Evolutionary conservation across 2,329 filamentous ascomycete species (phyloP), one percentile per base, ranked within the genome.

Genomic region (Alternaria triticina): DNA sequence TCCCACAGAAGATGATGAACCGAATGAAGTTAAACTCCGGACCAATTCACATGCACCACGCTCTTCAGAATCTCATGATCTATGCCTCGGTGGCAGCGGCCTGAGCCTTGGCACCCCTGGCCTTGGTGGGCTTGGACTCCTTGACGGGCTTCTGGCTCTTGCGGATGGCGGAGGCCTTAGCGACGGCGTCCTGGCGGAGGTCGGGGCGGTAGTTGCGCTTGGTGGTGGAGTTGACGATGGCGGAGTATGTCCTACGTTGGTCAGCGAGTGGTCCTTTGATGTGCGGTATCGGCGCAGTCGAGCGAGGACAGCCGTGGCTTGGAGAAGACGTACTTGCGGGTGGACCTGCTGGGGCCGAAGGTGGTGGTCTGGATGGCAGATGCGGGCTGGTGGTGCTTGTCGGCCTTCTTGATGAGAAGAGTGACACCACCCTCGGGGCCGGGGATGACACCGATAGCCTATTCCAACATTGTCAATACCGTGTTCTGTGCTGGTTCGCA

Each of bases 81-180:
- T 79, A 78, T 70, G 74, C 72, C 61, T 70, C 70, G 62, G 69
- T 68, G 58, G 73, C 70, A 71, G 90, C 90, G 86, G 91, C 90
- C 85, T 87, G 87, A 77, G 92, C 92, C 87, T 94, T 93, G 73
- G 86, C 86, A 75, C 94, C 94, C 79, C 93, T 88, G 75, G 86
- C 86, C 89, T 97, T 96, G 79, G 83, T 80, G 84, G 90, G 89
- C 75, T 88, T 88, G 69, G 85, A 83, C 66, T 90, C 87, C 90
- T 96, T 96, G 84, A 90, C 89, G 74, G 90, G 85, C 81, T 87
- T 87, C 88, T 96, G 91, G 76, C 91, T 89, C 79, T 87, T 86
- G 83, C 90, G 91, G 86, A 97, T 88, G 78, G 94, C 93, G 78
- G 90, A 94, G 80, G 91, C 93, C 79, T 96, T 93, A 83, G 93